Conservation (phyloP, 2,329 filamentous ascomycete genomes). For the Drechslerella stenobrocha region DNA sequence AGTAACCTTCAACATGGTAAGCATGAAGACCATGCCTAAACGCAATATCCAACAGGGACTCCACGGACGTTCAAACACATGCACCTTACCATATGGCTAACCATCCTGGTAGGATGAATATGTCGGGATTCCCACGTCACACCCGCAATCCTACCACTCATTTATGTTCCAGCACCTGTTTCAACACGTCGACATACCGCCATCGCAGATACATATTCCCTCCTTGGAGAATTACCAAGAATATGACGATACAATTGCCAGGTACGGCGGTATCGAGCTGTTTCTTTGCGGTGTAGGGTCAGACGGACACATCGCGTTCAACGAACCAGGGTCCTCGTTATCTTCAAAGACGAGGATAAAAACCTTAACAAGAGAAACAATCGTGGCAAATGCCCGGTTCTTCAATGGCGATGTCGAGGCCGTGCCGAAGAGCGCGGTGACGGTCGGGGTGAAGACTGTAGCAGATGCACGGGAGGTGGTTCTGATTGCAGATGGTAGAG, state of each 20-base stretch:
- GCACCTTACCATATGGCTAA: slow-evolving; percentile 9
- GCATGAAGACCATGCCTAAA: slow-evolving; percentile 38
- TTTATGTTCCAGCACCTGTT: slow-evolving; percentile 96
- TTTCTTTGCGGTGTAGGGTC: slow-evolving; percentile 84
- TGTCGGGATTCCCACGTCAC: slow-evolving; percentile 77
- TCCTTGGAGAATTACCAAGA: slow-evolving; percentile 74
- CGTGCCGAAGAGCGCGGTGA: slow-evolving; percentile 80
- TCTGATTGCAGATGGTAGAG: slow-evolving; percentile 77
- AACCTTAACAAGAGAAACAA: slow-evolving; percentile 83
- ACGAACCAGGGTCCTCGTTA: slow-evolving; percentile 80
- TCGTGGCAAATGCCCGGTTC: slow-evolving; percentile 81
- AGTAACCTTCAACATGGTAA: slow-evolving; percentile 82
- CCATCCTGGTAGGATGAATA: slow-evolving; percentile 71
- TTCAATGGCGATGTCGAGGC: slow-evolving; percentile 73
- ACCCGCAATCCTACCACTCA: slow-evolving; percentile 83
- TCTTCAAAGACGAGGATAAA: slow-evolving; percentile 79
- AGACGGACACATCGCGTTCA: slow-evolving; percentile 88
- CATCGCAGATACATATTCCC: slow-evolving; percentile 80
- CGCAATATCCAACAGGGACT: no score
- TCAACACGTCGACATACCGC: slow-evolving; percentile 78
- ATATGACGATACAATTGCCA: slow-evolving; percentile 77
- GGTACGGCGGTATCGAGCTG: slow-evolving; percentile 76
- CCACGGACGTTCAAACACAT: no score
- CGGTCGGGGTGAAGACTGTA: slow-evolving; percentile 81
- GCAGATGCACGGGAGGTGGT: slow-evolving; percentile 80